A percentile compares a stretch with the other conserved stretches of the same genome.
phyloP scores from a whole-genome alignment of 2,329 filamentous ascomycete species.

The Colletotrichum filicis region DNA sequence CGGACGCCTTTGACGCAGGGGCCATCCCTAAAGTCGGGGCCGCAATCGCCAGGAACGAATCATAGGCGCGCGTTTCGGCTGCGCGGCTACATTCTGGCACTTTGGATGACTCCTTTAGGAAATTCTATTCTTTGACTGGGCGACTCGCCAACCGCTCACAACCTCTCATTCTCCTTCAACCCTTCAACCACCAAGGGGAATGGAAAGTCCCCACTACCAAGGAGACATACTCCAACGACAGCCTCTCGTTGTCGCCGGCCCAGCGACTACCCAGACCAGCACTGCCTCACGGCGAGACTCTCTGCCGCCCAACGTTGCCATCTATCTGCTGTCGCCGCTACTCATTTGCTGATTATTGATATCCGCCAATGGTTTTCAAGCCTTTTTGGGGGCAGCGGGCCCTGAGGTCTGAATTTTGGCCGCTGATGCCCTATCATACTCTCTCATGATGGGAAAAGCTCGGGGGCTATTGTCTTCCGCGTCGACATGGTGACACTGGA shows the following conservation, averaged over 20 bases:
- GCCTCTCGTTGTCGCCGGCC: slow-evolving; percentile 44
- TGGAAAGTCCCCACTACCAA: not conserved
- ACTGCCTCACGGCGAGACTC: slow-evolving; percentile 41
- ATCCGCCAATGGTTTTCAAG: not conserved
- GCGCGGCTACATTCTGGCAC: slow-evolving; percentile 34
- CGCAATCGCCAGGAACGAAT: slow-evolving; percentile 21
- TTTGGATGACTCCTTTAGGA: slow-evolving; percentile 2
- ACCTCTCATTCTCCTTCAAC: not conserved
- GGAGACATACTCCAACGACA: slow-evolving; percentile 41
- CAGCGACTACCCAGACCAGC: slow-evolving; percentile 40
- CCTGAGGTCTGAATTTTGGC: not conserved
- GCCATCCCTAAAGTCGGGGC: slow-evolving; percentile 11
- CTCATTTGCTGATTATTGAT: not conserved
- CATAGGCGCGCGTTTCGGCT: slow-evolving; percentile 32
- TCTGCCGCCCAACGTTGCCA: slow-evolving; percentile 12
- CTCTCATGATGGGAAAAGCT: not conserved
- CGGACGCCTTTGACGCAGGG: slow-evolving; percentile 12
- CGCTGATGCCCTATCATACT: slow-evolving; percentile 7
- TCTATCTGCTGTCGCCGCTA: not conserved
- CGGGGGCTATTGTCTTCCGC: not conserved
- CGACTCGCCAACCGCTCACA: slow-evolving; percentile 13
- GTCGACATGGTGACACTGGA: slow-evolving; percentile 5
- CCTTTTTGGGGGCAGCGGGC: not conserved
- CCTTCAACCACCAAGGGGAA: no score
- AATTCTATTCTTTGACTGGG: slow-evolving; percentile 4